These are phyloP conservation scores for Amaranthus cruentus DNA, from an alignment of 148 eudicot genomes.

Conservation along the genomic window DNA sequence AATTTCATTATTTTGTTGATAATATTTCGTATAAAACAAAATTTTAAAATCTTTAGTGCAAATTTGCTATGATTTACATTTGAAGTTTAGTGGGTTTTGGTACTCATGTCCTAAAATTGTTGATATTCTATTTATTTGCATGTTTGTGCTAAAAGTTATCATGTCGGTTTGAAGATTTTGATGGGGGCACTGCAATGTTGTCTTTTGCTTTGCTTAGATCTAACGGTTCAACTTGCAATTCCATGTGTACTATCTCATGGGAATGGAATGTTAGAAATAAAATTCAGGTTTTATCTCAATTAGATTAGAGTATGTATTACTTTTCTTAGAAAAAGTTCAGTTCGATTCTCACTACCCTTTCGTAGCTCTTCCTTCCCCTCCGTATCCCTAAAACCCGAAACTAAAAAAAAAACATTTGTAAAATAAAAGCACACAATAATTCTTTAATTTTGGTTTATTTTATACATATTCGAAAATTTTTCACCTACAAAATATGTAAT, in stretches of 20 bases:
- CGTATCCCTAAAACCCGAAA: no score
- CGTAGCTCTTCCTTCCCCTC: no score
- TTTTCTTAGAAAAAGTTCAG: no score
- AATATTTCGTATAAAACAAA: background rate
- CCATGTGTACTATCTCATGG: conserved; percentile 18
- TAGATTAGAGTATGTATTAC: no score
- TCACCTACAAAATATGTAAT: no score
- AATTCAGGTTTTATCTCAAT: no score
- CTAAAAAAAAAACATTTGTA: no score
- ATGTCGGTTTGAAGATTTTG: conserved; percentile 28
- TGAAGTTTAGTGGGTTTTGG: conserved; percentile 4
- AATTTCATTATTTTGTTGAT: background rate
- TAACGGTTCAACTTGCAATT: conserved; percentile 16
- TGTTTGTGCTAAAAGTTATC: conserved; percentile 20
- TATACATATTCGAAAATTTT: no score
- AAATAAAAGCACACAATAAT: no score
- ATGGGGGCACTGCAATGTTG: conserved; percentile 13
- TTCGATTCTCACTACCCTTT: no score
- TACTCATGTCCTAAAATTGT: background rate
- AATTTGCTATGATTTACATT: background rate
- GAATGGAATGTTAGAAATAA: background rate
- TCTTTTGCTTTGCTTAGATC: conserved; percentile 27
- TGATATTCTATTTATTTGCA: background rate
- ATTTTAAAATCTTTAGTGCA: background rate
- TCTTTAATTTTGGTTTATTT: no score